Base-by-base conservation (phyloP, 2,329 filamentous ascomycete genomes). In the Hypomyces perniciosus region DNA sequence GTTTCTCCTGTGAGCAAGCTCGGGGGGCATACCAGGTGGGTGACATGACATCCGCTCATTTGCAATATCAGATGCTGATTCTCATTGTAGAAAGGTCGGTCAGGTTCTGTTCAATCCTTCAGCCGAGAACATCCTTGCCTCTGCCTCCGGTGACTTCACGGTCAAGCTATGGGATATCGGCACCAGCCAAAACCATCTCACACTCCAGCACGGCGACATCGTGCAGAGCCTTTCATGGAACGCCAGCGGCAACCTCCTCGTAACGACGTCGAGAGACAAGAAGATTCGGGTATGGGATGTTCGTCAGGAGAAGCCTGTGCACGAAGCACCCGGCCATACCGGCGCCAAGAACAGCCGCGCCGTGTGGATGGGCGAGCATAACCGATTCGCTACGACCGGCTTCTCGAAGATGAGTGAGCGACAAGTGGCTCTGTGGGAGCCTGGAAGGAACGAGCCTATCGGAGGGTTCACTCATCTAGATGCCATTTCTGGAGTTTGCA, bases 361-460 rank as follows among this genome's bases (percentile, higher is more conserved):
- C 30, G 91, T 96, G 10, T 99, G 93, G 93, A 81, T 99, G 79
- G 93, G 92, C 65, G 93, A 97, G 72, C 90, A 95, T 65, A 95
- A 97, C 73, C 85, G 92, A 58, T 85, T 99, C 63, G 93, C 89
- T 48, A 97, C 93, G 2, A 97, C 93, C 5, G 93, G 93, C 57
- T 99, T 99, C 78, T 96, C 91, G 46, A 88, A 85, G 67, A 97
- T 97, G 93, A 97, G 93, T 68, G 93, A 99, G 73, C 85, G 93
- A 48, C 93, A 99, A 69, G 79, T 99, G 60, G 93, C 88, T 48
- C 78, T 99, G 35, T 99, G 93, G 93, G 93, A 99, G 74, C 84
- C 90, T 44, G 88, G 91, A 60, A 85, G 83, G 57, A 81, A 84
- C 34, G 86, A 95, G 62, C 93, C 93, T 44, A 86, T 97, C 62